These are phyloP conservation scores for Wickerhamiella australiensis DNA, from an alignment of 805 yeast genomes.

Conservation along the genomic window DNA sequence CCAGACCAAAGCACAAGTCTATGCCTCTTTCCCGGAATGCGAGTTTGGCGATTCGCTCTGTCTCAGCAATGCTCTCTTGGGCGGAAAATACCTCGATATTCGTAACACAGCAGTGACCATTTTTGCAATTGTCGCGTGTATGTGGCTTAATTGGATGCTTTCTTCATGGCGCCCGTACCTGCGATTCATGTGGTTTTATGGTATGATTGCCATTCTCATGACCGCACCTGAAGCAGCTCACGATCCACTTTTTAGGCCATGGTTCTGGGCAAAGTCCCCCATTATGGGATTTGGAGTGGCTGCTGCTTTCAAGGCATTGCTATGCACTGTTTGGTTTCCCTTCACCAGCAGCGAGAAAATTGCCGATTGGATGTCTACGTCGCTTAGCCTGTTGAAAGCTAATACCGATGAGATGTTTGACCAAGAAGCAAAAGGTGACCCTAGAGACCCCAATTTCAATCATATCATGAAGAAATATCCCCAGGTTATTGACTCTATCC, in stretches of 20 bases:
- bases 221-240: conserved; percentile 19
- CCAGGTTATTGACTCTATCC: neutral
- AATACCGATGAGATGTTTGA: conserved; percentile 4
- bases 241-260: conserved; percentile 23
- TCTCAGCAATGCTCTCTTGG: conserved; percentile 13
- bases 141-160: conserved; percentile 9
- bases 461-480: neutral
- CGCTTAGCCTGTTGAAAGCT: neutral
- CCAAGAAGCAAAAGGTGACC: conserved; percentile 11
- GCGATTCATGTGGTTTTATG: conserved; percentile 20
- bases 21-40: conserved; percentile 7
- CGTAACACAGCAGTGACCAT: conserved; percentile 17
- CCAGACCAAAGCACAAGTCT: conserved; percentile 2
- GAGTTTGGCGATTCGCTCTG: conserved; percentile 12
- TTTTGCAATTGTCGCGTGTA: conserved; percentile 17
- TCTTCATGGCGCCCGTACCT: conserved; percentile 7
- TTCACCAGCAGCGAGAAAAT: conserved; percentile 6
- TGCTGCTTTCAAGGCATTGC: conserved; percentile 16
- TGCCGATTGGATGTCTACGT: neutral
- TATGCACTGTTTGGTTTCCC: conserved; percentile 14
- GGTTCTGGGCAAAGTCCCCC: conserved; percentile 15
- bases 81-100: conserved; percentile 16
- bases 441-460: conserved; percentile 15
- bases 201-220: conserved; percentile 20
- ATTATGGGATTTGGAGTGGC: conserved; percentile 22